Evolutionary conservation across 2,329 filamentous ascomycete species (phyloP).

Genomic region (Verticillium tricorpus): DNA sequence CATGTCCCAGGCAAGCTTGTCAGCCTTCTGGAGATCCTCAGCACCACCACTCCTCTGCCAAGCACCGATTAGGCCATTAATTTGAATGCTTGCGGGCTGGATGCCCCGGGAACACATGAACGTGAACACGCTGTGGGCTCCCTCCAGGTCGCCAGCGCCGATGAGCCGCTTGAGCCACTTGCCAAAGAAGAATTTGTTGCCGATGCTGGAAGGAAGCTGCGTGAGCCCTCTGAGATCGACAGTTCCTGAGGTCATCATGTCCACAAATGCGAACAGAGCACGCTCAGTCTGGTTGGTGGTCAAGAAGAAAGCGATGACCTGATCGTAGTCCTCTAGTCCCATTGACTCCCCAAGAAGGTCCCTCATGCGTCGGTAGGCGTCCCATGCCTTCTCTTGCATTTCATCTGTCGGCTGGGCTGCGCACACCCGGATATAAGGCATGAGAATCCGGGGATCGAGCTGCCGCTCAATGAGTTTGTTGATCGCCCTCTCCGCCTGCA

Average conservation of each 20-base stretch:
- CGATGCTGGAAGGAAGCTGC: conserved; percentile 42
- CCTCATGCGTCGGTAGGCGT: conserved; percentile 61
- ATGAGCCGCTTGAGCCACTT: conserved; percentile 87
- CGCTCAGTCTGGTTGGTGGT: conserved; percentile 59
- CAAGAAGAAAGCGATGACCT: conserved; percentile 67
- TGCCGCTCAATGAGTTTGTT: conserved; percentile 46
- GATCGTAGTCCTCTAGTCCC: conserved; percentile 71
- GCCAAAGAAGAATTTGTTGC: conserved; percentile 78
- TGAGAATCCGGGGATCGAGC: conserved; percentile 50
- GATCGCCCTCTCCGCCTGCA: conserved; percentile 53
- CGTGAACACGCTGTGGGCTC: conserved; percentile 67
- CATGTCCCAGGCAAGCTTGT: conserved; percentile 72
- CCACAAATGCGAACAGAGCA: conserved; percentile 74
- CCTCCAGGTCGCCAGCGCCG: conserved; percentile 64
- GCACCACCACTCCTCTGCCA: conserved; percentile 63
- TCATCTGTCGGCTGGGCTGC: conserved; percentile 45
- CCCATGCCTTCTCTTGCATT: conserved; percentile 56
- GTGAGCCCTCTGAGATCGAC: conserved; percentile 40
- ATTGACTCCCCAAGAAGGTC: conserved; percentile 55
- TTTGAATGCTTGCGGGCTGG: conserved; percentile 65
- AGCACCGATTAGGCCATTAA: conserved; percentile 78
- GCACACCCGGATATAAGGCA: conserved; percentile 67
- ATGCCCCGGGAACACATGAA: conserved; percentile 70
- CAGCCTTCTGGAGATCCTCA: conserved; percentile 54
- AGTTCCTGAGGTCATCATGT: conserved; percentile 73